These are phyloP conservation scores for Mycena maculata DNA, from an alignment of 768 basidiomycete species.

Conservation along the genomic window DNA sequence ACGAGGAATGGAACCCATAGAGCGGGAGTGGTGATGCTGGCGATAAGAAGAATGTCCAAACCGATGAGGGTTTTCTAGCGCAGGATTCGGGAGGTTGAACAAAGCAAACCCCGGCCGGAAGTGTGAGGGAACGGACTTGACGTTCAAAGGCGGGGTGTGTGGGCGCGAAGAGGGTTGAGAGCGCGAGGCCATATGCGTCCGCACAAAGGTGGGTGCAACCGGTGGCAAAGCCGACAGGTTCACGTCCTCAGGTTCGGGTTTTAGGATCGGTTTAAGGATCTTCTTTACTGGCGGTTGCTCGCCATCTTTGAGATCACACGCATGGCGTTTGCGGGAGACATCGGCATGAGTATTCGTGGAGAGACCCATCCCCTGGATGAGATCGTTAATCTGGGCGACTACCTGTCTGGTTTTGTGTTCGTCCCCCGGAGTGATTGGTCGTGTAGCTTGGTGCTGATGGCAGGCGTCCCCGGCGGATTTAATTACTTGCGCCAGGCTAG, in stretches of 20 bases:
- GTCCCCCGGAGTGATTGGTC: conserved; percentile 34
- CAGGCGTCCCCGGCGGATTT: conserved; percentile 67
- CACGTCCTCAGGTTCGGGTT: conserved; percentile 36
- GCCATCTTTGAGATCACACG: conserved; percentile 28
- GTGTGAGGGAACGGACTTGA: conserved; percentile 29
- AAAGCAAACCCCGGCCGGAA: conserved; percentile 21
- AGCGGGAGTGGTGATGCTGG: conserved; percentile 35
- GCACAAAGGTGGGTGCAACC: conserved; percentile 17
- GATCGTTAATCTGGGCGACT: conserved; percentile 32
- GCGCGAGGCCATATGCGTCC: conserved; percentile 24
- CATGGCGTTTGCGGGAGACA: conserved; percentile 33
- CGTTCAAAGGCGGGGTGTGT: conserved; percentile 27
- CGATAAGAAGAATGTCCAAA: conserved; percentile 22
- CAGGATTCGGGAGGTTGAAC: conserved; percentile 13
- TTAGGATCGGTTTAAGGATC: conserved; percentile 28
- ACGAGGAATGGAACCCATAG: conserved; percentile 35
- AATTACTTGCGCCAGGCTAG: conserved; percentile 72
- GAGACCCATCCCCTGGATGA: conserved; percentile 33
- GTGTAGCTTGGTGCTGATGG: conserved; percentile 32
- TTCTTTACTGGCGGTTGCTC: conserved; percentile 34
- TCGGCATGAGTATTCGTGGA: conserved; percentile 26
- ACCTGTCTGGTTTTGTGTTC: conserved; percentile 34
- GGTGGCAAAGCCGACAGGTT: conserved; percentile 26
- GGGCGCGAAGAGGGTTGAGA: conserved; percentile 34
- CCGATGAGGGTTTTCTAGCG: conserved; percentile 22